Base-by-base conservation (phyloP, 805 yeast genomes). In the Candida pseudofarinosa region DNA sequence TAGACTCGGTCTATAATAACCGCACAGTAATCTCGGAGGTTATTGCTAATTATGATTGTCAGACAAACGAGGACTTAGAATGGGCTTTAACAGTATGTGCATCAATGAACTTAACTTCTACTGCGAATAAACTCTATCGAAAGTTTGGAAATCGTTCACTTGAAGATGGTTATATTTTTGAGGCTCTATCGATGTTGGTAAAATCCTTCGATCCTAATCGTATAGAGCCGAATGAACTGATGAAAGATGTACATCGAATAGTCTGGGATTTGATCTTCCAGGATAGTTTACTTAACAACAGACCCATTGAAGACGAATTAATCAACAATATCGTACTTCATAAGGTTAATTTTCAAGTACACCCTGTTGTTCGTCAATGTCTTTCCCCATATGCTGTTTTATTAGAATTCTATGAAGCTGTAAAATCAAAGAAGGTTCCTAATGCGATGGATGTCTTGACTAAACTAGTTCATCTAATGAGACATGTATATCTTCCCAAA, bases 61-160 rank as follows among this genome's bases (percentile, higher is more conserved):
- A 73, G 41, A 81, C 82, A 6, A 83, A 81, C 54, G 90, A 85
- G 56, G 95, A 85, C 56, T 71, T 83, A 47, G 93, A 85, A 59
- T 85, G 91, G 91, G 76, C 83, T 36, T 64, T 85, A 40, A 77
- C 87, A 2, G 68, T 85, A 4, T 84, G 91, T 64, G 85, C 89
- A 10, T 74, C 81, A 51, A 68, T 85, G 57, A 77, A 76, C 51
- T 58, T 85, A 34, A 70, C 79, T n/a, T 63, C 72, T 5, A 80
- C 85, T 10, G 79, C 85, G 0, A 71, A 72, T 44, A 67, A 72
- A 26, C 65, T 85, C 3, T 82, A 76, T 58, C 71, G 73, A 43
- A 63, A 62, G 15, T 62, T 74, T 42, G 83, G 81, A 5, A 61
- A 65, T 32, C 67, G 69, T 38, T 69, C 79, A 14, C 62, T 77